Conservation (phyloP, 441 rosid genomes). For the Manihot esculenta region DNA sequence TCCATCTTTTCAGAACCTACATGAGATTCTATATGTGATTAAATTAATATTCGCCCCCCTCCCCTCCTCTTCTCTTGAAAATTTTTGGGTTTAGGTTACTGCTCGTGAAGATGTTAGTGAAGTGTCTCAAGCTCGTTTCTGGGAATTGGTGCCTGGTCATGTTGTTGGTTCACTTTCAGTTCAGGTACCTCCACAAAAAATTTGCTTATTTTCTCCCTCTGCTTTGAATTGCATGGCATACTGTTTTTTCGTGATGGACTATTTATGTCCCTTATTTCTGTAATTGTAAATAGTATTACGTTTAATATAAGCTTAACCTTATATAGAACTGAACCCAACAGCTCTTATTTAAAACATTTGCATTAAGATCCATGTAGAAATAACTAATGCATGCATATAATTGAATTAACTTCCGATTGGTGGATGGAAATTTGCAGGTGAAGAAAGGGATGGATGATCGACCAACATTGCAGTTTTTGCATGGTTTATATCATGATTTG, state of each 20-base stretch:
- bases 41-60: too few relatives aligned
- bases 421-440: constrained; percentile 42
- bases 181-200: constrained; percentile 41
- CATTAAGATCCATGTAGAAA: too few relatives aligned
- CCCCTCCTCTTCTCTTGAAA: not conserved
- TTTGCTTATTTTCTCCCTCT: not conserved
- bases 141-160: constrained; percentile 96
- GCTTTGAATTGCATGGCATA: not conserved
- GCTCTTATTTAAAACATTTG: too few relatives aligned
- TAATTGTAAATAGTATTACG: too few relatives aligned
- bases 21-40: not conserved
- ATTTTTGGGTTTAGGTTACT: constrained; percentile 47
- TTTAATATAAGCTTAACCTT: too few relatives aligned
- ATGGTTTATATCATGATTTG: constrained; percentile 68
- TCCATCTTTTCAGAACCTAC: not conserved
- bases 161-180: constrained; percentile 75
- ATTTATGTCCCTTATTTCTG: too few relatives aligned
- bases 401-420: too few relatives aligned
- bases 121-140: constrained; percentile 64
- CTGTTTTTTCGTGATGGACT: not conserved
- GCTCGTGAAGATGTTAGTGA: constrained; percentile 72
- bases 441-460: constrained; percentile 63
- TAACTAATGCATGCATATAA: too few relatives aligned
- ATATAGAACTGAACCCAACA: too few relatives aligned
- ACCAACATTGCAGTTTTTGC: constrained; percentile 51